Base-by-base conservation (phyloP, 805 yeast genomes). In the Lipomyces starkeyi region DNA sequence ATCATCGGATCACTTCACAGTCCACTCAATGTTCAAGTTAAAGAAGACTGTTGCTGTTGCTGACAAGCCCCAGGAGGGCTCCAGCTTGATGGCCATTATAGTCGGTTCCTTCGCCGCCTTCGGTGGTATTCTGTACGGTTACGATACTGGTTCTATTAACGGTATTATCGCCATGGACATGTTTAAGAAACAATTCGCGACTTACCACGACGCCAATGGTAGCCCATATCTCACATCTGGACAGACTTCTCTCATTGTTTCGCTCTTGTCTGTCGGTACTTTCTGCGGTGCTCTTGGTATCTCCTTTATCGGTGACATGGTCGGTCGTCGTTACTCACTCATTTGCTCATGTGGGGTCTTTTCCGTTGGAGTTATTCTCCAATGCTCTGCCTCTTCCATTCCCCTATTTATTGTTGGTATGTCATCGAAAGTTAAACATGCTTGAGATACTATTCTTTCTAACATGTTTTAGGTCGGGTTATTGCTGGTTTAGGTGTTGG, bases 61-160 rank as follows among this genome's bases (percentile, higher is more conserved):
- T 27, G 29, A 52, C 29, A 52, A 4, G n/a, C 13, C 56, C 6
- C 27, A 52, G 2, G 53, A 58, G 43, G 63, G 63, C n/a, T 61
- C 63, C 13, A n/a, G 34, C 27, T 25, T 14, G 47, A 25, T 54
- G 7, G 91, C 96, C 4, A 77, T 90, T 43, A 79, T 84, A 8
- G 93, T 91, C 4, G 97, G 96, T 68, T 75, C 86, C 29, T 88
- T 91, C 68, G 94, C 94, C 11, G 96, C 97, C 17, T 85, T 90
- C 20, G 97, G 97, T 40, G 97, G 97, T 0, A 90, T 91, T 76
- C 80, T 91, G 55, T 91, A 89, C 76, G 97, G 97, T 1, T 92
- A 91, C 76, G 97, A 92, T 78, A 91, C 97, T 0, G 97, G 97
- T 1, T 80, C 91, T 59, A 89, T 91, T 63, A 91, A 91, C 76